Evolutionary conservation across 805 yeast species (phyloP), one percentile per base, ranked within the genome.

Genomic region (Helenozyma baotianmanensis): DNA sequence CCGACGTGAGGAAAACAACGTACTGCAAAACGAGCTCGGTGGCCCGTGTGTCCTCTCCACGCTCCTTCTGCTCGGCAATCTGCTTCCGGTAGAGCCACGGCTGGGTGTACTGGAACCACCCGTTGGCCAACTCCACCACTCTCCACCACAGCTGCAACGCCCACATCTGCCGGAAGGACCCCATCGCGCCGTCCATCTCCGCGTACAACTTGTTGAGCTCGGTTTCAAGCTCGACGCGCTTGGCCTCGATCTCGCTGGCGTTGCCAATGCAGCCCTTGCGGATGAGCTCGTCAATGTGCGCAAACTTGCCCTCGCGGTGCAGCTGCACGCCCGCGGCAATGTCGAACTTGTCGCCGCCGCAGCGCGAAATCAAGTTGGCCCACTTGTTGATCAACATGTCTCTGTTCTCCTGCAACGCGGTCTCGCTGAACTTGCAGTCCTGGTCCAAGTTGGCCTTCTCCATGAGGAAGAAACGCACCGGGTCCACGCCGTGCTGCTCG

Each of bases 351-450:
- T 71, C 65, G 1, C 89, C 85, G 34, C 94, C 78, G 22, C 80
- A 73, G 39, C 98, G 68, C 40, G 80, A 74, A 14, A 82, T 67
- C 30, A 89, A 64, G 50, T 90, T 92, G 28, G 92, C 88, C 60
- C 80, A 80, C 54, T 89, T 89, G 39, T 87, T 86, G 36, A 86
- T 78, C 25, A 90, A 64, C 45, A 78, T 75, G 21, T 76, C 78
- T 41, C 94, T 69, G 6, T 78, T 59, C 19, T 54, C 53, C 25
- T 61, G 60, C 35, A 84, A 60, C 25, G 68, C 68, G 11, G 60
- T 70, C 31, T 80, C 84, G 21, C 80, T 73, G 53, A 81, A 92
- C 46, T 88, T 88, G 45, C 89, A 76, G 58, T 92, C 98, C 18
- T 74, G 69, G 16, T 76, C 81, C 21, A 92, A 58, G 23, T 79